Base-by-base conservation (phyloP, 2,329 filamentous ascomycete genomes). In the Paecilomyces formosus region DNA sequence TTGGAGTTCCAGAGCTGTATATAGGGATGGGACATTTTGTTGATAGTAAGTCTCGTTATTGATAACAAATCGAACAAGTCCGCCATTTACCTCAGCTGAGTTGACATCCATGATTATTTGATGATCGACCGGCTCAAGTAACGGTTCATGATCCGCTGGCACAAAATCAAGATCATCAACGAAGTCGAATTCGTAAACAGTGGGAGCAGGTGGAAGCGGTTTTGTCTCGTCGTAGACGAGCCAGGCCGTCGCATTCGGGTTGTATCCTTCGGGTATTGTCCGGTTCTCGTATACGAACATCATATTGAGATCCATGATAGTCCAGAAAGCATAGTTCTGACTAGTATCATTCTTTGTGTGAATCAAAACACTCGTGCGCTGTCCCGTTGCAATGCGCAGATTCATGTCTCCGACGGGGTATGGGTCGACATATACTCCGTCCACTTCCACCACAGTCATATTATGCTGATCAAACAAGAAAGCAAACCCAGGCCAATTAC, bases 21-120 rank as follows among this genome's bases (percentile, higher is more conserved):
- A 95, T 0, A 96, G 79, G 0, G 88, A 86, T 0, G 91, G 92
- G 0, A 95, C 90, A 70, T 90, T 89, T 54, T 89, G 90, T 0
- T 75, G 58, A 3, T 83, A 82, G 71, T 92, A 96, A 30, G 88
- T 90, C 62, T 90, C 84, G 72, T 89, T 86, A 78, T 93, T 92
- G 57, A 89, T 84, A 74, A 87, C 86, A 60, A 85, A 86, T 28
- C 69, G 68, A 24, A 62, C 64, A 28, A 82, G 33, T 15, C 33
- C 83, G 1, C 88, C 88, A 59, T 92, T 81, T 11, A 91, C 79
- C 61, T 88, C 86, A 65, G 85, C 81, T 83, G 89, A 89, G 60
- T 78, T 78, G 2, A 89, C 64, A 18, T 71, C 62, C 12, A 73
- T 11, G 6, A 70, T 60, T 9, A 73, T 69, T 53, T 70, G 70